Conservation (phyloP, 805 yeast species). For the Suhomyces sp. region DNA sequence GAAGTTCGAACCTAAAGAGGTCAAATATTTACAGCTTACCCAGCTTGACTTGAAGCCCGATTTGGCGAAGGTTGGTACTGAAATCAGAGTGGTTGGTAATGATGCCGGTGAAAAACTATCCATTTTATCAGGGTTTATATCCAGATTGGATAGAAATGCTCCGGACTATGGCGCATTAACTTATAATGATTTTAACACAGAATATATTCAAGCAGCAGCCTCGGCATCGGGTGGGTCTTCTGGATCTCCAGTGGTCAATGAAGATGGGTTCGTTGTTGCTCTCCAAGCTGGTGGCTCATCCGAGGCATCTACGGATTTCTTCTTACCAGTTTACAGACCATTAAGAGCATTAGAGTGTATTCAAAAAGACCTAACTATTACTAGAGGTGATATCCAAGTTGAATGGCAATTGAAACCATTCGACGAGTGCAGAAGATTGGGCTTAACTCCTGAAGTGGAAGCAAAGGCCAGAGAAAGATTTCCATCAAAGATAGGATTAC, state of each 20-base stretch:
- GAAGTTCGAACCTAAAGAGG: constrained; percentile 66
- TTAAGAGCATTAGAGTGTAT: constrained; percentile 76
- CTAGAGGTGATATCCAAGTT: constrained; percentile 90
- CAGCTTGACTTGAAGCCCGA: constrained; percentile 75
- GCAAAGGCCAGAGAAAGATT: constrained; percentile 61
- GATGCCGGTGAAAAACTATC: constrained; percentile 95
- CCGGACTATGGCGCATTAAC: constrained; percentile 89
- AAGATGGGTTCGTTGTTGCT: constrained; percentile 85
- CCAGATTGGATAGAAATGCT: constrained; percentile 86
- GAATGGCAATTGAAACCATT: constrained; percentile 86
- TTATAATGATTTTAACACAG: constrained; percentile 91
- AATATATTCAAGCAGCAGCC: constrained; percentile 94
- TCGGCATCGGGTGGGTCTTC: constrained; percentile 94
- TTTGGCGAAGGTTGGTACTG: constrained; percentile 85
- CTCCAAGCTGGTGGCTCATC: constrained; percentile 92
- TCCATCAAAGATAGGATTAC: constrained; percentile 74
- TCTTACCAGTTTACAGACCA: constrained; percentile 82
- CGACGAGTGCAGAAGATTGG: constrained; percentile 87
- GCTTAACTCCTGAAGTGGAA: constrained; percentile 75
- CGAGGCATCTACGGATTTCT: constrained; percentile 91
- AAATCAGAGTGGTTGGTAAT: constrained; percentile 92
- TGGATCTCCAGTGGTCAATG: constrained; percentile 94
- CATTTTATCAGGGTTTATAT: constrained; percentile 82
- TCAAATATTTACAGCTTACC: constrained; percentile 71
- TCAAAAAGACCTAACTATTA: constrained; percentile 56